Conservation (phyloP, 2,329 filamentous ascomycete species). For the Lachnellula arida region DNA sequence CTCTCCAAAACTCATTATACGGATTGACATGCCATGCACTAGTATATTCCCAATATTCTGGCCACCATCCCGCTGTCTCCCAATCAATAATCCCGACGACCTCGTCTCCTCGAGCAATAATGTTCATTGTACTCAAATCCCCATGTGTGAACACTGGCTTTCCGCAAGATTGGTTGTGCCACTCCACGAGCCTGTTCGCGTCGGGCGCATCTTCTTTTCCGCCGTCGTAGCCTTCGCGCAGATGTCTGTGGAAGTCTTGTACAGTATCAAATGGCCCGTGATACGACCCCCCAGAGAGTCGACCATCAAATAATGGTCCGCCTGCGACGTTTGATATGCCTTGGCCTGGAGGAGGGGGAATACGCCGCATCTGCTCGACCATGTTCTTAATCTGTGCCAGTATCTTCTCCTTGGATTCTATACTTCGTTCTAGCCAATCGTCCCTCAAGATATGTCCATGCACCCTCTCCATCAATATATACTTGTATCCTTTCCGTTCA, state of each 20-base stretch:
- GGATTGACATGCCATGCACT: too few species aligned
- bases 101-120: constrained; percentile 6
- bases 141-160: constrained; percentile 17
- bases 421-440: constrained; percentile 30
- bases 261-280: too few species aligned
- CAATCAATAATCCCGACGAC: constrained; percentile 14
- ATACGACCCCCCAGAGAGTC: constrained; percentile 21
- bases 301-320: constrained; percentile 32
- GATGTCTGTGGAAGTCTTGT: too few species aligned
- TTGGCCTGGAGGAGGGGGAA: constrained; percentile 26
- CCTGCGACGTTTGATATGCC: constrained; percentile 32
- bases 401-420: constrained; percentile 34
- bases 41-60: constrained; percentile 16
- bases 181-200: too few species aligned
- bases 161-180: too few species aligned
- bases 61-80: constrained; percentile 15
- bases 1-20: too few species aligned
- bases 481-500: constrained; percentile 27
- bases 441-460: constrained; percentile 33
- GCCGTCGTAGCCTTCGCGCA: too few species aligned
- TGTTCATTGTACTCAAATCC: constrained; percentile 27
- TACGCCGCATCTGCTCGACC: constrained; percentile 30
- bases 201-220: too few species aligned
- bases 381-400: constrained; percentile 30
- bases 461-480: constrained; percentile 39